Conservation (phyloP, 768 basidiomycete genomes). For the Xerocomellus intermedius region DNA sequence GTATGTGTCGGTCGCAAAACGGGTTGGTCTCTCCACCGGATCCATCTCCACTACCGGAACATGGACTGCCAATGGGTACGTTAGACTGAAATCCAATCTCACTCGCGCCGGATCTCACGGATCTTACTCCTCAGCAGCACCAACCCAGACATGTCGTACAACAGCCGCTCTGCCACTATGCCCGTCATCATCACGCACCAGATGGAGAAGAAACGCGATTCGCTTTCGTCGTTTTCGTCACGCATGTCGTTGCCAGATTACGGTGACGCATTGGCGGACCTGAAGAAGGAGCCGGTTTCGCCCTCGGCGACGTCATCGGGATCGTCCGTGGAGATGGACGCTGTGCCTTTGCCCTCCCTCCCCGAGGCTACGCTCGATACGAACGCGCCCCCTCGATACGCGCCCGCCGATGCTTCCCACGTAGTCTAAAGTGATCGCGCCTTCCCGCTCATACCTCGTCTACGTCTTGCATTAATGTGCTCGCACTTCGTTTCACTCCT, state of each 20-base stretch:
- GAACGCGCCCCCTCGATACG: slow-evolving; percentile 28
- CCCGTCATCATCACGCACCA: slow-evolving; percentile 42
- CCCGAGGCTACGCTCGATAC: slow-evolving; percentile 18
- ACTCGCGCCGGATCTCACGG: neutral
- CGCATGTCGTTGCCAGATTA: slow-evolving; percentile 43
- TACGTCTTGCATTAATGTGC: neutral
- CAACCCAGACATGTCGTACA: slow-evolving; percentile 24
- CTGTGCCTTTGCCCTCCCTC: slow-evolving; percentile 14
- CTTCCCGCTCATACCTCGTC: neutral
- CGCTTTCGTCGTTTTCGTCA: slow-evolving; percentile 46
- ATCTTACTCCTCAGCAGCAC: slow-evolving; percentile 11
- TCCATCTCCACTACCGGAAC: slow-evolving; percentile 22
- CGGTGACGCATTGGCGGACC: slow-evolving; percentile 32
- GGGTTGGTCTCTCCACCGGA: slow-evolving; percentile 32
- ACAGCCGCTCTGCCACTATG: slow-evolving; percentile 23
- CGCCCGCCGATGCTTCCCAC: slow-evolving; percentile 16
- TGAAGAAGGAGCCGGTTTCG: slow-evolving; percentile 27
- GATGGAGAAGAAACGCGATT: slow-evolving; percentile 48
- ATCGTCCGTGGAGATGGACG: slow-evolving; percentile 18
- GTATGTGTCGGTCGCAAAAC: slow-evolving; percentile 37
- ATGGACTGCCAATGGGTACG: slow-evolving; percentile 29
- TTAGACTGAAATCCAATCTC: neutral
- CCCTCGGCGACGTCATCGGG: slow-evolving; percentile 13
- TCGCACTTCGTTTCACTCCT: slow-evolving; percentile 1
- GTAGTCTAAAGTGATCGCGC: slow-evolving; percentile 9